Base-by-base conservation (phyloP, 75 land plant genomes). In the Larix kaempferi region DNA sequence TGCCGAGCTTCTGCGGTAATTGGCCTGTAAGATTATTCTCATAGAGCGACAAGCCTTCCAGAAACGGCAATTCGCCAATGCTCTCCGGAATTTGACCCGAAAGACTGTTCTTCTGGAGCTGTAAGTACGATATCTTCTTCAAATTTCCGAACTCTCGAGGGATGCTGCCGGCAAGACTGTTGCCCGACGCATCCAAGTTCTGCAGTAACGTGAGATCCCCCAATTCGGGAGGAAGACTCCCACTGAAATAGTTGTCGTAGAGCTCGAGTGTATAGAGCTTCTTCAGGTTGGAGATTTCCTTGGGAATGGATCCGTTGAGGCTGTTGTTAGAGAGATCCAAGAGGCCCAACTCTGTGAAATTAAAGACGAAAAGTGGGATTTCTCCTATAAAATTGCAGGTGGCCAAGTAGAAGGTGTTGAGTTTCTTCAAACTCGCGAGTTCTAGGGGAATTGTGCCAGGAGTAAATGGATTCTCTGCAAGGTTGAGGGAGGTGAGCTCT, bases 161-260 rank as follows among this genome's bases (percentile, higher is more conserved):
- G 5, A 95, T 75, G 29, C 84, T 52, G 10, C 98, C 93, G 13
- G 71, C 55, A 11, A 95, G 87, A 4, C 26, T 7, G 66, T 93
- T 93, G 57, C 17, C 58, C 1, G 91, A 88, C 6, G 89, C 86
- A 73, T 90, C 92, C 27, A 96, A 84, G 73, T 52, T 73, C 59
- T 82, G 67, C 12, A 96, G 78, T n/a, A 66, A 65, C 27, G 86
- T n/a, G 7, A 96, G 79, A 23, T 90, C 73, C 0, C 86, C 80
- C 78, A 78, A 84, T 77, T 84, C 81, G 13, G 64, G 2, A 67
- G 52, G 72, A n/a, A 69, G 10, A 22, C 52, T 39, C n/a, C 49
- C 72, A 39, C 39, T 80, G 16, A 83, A 84, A 3, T 33, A 2
- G 74, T 85, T 85, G 57, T 59, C 39, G 22, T 78, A 75, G 41